Conservation (phyloP, 805 yeast species). For the Hanseniaspora taiwanica region DNA sequence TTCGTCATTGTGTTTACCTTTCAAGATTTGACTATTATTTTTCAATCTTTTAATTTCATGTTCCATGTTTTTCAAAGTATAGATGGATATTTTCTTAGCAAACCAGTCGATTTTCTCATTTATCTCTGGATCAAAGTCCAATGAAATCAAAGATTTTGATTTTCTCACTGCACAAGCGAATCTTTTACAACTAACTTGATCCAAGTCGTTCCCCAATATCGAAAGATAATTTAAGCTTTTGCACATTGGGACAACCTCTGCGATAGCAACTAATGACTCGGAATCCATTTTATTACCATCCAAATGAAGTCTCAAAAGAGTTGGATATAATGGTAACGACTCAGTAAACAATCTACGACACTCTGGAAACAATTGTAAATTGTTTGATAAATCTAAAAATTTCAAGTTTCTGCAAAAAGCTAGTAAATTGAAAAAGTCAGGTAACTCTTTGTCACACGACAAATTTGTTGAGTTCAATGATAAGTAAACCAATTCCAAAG, state of each 20-base stretch:
- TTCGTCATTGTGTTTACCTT: too few species aligned
- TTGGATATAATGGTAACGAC: conserved; percentile 58
- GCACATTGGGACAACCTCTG: conserved; percentile 63
- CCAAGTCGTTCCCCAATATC: conserved; percentile 51
- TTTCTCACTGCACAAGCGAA: conserved; percentile 53
- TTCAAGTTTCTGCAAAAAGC: conserved; percentile 45
- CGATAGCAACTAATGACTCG: conserved; percentile 43
- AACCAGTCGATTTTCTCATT: conserved; percentile 42
- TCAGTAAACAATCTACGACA: conserved; percentile 38
- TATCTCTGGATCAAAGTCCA: conserved; percentile 47
- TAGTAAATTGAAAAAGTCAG: conserved; percentile 31
- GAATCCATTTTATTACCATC: conserved; percentile 54
- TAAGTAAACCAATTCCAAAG: conserved; percentile 29
- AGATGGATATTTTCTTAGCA: conserved; percentile 56
- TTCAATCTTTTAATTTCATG: conserved; percentile 26
- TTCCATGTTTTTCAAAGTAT: conserved; percentile 75
- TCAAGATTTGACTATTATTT: too few species aligned
- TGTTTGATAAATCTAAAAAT: conserved; percentile 69
- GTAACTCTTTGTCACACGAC: conserved; percentile 19
- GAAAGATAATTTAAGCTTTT: conserved; percentile 52
- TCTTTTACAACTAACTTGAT: conserved; percentile 48
- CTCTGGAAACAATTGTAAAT: conserved; percentile 54
- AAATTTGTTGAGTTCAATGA: conserved; percentile 60
- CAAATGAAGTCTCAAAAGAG: conserved; percentile 51
- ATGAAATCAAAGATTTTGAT: conserved; percentile 46